phyloP scores from a whole-genome alignment of 2,329 filamentous ascomycete species.

The Knufia petricola region DNA sequence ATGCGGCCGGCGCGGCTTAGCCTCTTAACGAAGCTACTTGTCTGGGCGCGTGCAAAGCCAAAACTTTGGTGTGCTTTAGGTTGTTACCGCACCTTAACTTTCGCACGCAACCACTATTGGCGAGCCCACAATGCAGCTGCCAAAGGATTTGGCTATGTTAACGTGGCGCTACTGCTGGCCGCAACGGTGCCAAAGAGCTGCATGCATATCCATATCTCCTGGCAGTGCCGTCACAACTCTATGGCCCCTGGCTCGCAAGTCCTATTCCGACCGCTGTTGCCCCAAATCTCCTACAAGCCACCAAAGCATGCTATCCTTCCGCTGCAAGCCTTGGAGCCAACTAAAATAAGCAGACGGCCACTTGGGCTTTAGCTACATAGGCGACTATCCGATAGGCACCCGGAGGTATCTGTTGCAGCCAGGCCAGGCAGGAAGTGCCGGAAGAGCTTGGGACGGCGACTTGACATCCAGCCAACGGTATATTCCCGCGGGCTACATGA shows the following conservation, averaged over 20 bases:
- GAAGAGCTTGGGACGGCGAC: neutral
- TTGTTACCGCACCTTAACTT: neutral
- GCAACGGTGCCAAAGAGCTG: neutral
- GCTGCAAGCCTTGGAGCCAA: neutral
- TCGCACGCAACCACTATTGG: neutral
- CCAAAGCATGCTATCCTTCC: neutral
- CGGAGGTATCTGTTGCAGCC: neutral
- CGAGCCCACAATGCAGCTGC: conserved; percentile 3
- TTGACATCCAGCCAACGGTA: neutral
- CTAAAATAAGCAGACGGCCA: neutral
- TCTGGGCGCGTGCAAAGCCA: neutral
- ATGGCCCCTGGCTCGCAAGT: neutral
- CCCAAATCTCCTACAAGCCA: neutral
- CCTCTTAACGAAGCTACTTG: neutral
- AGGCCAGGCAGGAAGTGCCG: neutral
- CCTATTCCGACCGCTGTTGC: conserved; percentile 4
- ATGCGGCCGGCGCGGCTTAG: neutral
- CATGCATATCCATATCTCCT: neutral
- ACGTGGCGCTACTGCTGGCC: neutral
- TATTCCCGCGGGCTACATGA: neutral
- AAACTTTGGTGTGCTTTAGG: neutral
- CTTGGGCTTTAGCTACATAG: neutral
- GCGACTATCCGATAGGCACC: neutral
- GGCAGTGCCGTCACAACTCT: neutral
- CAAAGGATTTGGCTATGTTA: neutral